Evolutionary conservation across 495 filamentous ascomycete species (phyloP), one percentile per base, ranked within the genome.

Genomic region (Evansstolkia leycettana): DNA sequence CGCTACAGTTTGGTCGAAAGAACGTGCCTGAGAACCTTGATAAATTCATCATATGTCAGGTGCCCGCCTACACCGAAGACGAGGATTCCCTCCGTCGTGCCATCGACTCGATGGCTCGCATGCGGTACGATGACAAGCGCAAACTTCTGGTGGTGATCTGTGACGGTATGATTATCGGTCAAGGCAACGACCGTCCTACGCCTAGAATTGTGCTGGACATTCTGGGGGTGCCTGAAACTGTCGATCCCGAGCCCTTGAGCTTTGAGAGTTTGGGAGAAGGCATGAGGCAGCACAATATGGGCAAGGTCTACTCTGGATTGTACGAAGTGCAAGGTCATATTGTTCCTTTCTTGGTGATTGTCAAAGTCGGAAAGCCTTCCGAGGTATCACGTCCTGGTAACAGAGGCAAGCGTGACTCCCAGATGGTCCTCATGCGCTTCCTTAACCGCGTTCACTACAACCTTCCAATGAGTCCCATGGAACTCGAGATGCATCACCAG

Each of bases 111-210:
- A 83, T 86, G 42, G 87, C 90, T 13, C 75, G 87, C 40, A 94
- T 99, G 87, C 72, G 74, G 36, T 99, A 99, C 55, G 90, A 99
- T 49, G 88, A 99, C 60, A 96, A 96, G 62, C 82, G 90, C 45
- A 99, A 99, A 62, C 70, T 99, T 8, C 65, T 99, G 31, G 78
- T 94, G 39, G 71, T 99, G 31, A 70, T 99, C 39, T 99, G 90
- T 48, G 90, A 99, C 52, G 90, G 90, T 64, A 96, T 99, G 89
- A 96, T 99, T 61, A 89, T 99, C 42, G 90, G 90, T 40, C 87
- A 94, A 62, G 90, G 90, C 45, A 99, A 99, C 56, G 90, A 99
- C 52, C 74, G 82, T 33, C 85, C 92, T 7, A 99, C 90, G 7
- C 90, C 90, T 6, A 73, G 87, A 36, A 99, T 99, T 43, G 92